phyloP scores from a whole-genome alignment of 169 alveolate species.

The Eimeria zaria region DNA sequence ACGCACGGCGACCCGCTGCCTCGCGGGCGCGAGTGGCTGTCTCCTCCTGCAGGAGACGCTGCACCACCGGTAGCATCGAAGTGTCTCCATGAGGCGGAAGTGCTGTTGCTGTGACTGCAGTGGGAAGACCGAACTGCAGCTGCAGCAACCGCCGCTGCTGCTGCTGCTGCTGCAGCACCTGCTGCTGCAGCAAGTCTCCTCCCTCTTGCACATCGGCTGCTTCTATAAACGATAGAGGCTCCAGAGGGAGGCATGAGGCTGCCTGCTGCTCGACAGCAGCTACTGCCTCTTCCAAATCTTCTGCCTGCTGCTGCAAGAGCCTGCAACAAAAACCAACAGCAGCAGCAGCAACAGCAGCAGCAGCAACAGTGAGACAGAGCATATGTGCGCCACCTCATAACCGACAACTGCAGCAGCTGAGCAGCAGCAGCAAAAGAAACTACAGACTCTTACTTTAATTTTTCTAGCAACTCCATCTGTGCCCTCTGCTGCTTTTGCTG shows the following conservation, averaged over 20 bases:
- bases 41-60: constrained; percentile 41
- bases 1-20: constrained; percentile 67
- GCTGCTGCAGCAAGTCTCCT: no score
- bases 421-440: constrained; percentile 10
- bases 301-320: constrained; percentile 45
- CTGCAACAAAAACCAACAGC: constrained; percentile 41
- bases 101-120: not conserved
- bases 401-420: not conserved
- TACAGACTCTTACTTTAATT: not conserved
- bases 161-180: constrained; percentile 48
- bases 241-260: not conserved
- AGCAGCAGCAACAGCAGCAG: constrained; percentile 31
- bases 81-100: not conserved
- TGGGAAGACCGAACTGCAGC: not conserved
- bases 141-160: constrained; percentile 30
- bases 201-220: not conserved
- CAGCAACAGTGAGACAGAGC: not conserved
- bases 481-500: constrained; percentile 10
- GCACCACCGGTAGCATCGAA: constrained; percentile 31
- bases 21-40: constrained; percentile 11
- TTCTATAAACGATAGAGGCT: not conserved
- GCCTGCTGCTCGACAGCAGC: constrained; percentile 63
- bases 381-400: not conserved
- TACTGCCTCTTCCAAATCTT: not conserved
- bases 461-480: constrained; percentile 8